These are phyloP conservation scores for Tricholoma bakamatsutake DNA, from an alignment of 768 basidiomycete species.

Conservation along the genomic window DNA sequence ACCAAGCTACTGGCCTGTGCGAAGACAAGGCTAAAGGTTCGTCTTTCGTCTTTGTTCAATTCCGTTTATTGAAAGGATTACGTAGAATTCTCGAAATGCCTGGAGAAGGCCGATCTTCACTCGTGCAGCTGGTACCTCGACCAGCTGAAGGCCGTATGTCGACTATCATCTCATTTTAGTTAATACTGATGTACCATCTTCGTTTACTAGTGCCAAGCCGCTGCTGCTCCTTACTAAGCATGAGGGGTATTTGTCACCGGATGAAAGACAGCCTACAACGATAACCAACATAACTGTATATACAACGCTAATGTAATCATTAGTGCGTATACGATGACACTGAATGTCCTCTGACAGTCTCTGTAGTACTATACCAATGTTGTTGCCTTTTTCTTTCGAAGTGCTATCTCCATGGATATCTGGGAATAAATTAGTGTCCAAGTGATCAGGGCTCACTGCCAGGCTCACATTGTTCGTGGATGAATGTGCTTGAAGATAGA, in stretches of 20 bases:
- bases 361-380: too few species aligned
- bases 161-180: neutral
- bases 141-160: constrained; percentile 78
- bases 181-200: constrained; percentile 7
- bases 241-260: neutral
- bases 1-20: constrained; percentile 45
- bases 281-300: neutral
- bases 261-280: neutral
- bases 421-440: too few species aligned
- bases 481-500: too few species aligned
- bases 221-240: constrained; percentile 51
- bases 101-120: constrained; percentile 74
- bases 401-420: too few species aligned
- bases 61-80: constrained; percentile 1
- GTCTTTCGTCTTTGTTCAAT: constrained; percentile 6
- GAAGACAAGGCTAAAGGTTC: constrained; percentile 78
- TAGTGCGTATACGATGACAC: neutral
- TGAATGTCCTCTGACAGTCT: too few species aligned
- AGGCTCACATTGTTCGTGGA: too few species aligned
- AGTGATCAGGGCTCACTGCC: too few species aligned
- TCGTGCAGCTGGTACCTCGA: constrained; percentile 86
- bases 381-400: too few species aligned
- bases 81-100: constrained; percentile 76
- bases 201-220: constrained; percentile 60
- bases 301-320: neutral